phyloP scores from a whole-genome alignment of 768 basidiomycete genomes.

The Strobilomyces confusus region DNA sequence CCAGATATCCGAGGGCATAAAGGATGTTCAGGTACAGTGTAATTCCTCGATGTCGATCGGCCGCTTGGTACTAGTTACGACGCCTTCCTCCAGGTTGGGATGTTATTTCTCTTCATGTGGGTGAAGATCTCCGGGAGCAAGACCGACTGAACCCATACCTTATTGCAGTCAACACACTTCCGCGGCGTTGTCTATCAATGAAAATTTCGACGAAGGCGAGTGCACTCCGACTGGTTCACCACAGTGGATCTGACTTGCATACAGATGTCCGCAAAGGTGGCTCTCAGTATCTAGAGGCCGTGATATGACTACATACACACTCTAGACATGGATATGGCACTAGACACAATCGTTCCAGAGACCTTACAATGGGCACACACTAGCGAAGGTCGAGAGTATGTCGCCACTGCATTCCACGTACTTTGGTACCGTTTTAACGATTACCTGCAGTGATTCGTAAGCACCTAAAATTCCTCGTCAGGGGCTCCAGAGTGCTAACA shows the following conservation, averaged over 20 bases:
- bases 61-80: neutral
- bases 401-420: neutral
- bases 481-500: neutral
- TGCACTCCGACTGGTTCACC: neutral
- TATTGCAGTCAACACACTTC: slow-evolving; percentile 67
- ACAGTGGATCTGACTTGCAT: slow-evolving; percentile 8
- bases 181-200: slow-evolving; percentile 79
- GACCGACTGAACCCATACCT: slow-evolving; percentile 18
- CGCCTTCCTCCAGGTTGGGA: slow-evolving; percentile 56
- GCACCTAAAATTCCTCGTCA: slow-evolving; percentile 20
- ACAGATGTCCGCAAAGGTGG: slow-evolving; percentile 44
- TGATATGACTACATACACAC: slow-evolving; percentile 29
- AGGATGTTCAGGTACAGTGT: slow-evolving; percentile 54
- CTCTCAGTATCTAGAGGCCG: slow-evolving; percentile 1
- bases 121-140: slow-evolving; percentile 21
- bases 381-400: slow-evolving; percentile 88
- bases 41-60: neutral
- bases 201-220: slow-evolving; percentile 81
- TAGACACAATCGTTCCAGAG: slow-evolving; percentile 88
- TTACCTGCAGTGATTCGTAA: slow-evolving; percentile 64
- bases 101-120: slow-evolving; percentile 87
- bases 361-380: slow-evolving; percentile 77
- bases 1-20: slow-evolving; percentile 67
- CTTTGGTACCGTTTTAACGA: slow-evolving; percentile 2
- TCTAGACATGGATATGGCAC: slow-evolving; percentile 91